Percentiles rank a stretch among this genome's conserved stretches.
These are phyloP conservation scores for Eucalyptus pauciflora DNA, from an alignment of 345 rosid species.

Conservation along the genomic window DNA sequence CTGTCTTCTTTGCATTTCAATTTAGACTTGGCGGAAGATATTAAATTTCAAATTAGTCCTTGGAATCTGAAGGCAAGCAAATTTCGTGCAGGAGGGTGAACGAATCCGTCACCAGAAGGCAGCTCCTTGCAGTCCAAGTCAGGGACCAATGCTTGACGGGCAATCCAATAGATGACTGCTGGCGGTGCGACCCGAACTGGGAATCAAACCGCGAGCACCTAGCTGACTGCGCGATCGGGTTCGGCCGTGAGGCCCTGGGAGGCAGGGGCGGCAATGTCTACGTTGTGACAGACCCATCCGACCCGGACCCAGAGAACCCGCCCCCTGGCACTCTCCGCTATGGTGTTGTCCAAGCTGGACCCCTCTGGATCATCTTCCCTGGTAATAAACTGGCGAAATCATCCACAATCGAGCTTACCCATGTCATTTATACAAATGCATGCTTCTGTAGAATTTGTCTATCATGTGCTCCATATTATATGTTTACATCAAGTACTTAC, in stretches of 20 bases:
- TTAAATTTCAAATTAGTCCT: background rate
- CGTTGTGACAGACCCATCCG: background rate
- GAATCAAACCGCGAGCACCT: background rate
- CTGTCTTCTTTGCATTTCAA: background rate
- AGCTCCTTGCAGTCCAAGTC: background rate
- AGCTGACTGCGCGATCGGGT: slow-evolving; percentile 2
- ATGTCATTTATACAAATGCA: background rate
- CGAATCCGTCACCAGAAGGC: background rate
- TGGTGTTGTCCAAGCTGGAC: slow-evolving; percentile 1
- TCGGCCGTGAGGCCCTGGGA: slow-evolving; percentile 1
- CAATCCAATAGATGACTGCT: slow-evolving; percentile 4
- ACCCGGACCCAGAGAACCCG: background rate
- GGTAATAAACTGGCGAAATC: background rate
- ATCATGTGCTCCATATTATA: background rate
- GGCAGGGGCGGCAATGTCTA: background rate
- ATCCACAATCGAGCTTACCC: background rate
- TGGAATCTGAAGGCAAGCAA: background rate
- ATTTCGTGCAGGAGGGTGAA: background rate
- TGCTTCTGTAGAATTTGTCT: background rate
- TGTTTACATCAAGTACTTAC: background rate
- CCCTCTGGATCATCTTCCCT: slow-evolving; percentile 9
- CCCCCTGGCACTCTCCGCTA: slow-evolving; percentile 6
- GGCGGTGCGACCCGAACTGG: slow-evolving; percentile 5
- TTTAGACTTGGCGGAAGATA: background rate
- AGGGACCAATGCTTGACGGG: background rate